Evolutionary conservation across 2,329 filamentous ascomycete species (phyloP).

Genomic region (Tolypocladium paradoxum): DNA sequence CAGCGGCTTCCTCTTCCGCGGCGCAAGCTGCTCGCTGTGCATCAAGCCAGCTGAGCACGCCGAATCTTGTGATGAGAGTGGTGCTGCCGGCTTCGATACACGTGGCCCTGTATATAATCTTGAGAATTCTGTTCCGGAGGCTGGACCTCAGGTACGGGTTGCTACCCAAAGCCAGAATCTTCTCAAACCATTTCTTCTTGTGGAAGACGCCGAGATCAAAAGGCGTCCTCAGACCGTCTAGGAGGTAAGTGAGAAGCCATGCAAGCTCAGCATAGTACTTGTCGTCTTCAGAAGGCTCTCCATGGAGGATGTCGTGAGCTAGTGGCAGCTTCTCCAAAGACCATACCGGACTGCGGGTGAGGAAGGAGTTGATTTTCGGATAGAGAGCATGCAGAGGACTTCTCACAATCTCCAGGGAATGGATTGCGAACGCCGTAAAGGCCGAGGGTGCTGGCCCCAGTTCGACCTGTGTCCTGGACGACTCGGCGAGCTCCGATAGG

Average conservation of each 20-base stretch:
- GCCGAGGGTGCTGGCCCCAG: slow-evolving; percentile 56
- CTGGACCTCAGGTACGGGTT: slow-evolving; percentile 52
- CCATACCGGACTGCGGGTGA: slow-evolving; percentile 72
- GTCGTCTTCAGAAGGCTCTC: slow-evolving; percentile 62
- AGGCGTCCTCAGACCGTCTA: slow-evolving; percentile 52
- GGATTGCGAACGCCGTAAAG: slow-evolving; percentile 63
- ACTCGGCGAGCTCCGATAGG: slow-evolving; percentile 70
- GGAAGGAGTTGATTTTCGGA: slow-evolving; percentile 73
- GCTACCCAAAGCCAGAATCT: slow-evolving; percentile 57
- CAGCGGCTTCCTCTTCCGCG: slow-evolving; percentile 30
- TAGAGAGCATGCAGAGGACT: slow-evolving; percentile 78
- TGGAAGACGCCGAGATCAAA: slow-evolving; percentile 51
- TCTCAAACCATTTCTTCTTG: slow-evolving; percentile 60
- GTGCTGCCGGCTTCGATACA: slow-evolving; percentile 62
- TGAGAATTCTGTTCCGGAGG: slow-evolving; percentile 47
- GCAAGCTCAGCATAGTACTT: slow-evolving; percentile 60
- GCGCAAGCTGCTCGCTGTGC: slow-evolving; percentile 40
- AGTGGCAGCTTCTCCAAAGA: slow-evolving; percentile 61
- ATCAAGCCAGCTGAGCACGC: slow-evolving; percentile 64
- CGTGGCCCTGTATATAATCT: slow-evolving; percentile 56
- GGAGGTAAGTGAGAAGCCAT: slow-evolving; percentile 64
- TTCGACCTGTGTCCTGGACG: slow-evolving; percentile 45
- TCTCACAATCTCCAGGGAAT: slow-evolving; percentile 57
- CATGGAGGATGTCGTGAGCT: slow-evolving; percentile 49
- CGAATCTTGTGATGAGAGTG: slow-evolving; percentile 69